phyloP scores from a whole-genome alignment of 2,329 filamentous ascomycete species.

The Pestalotiopsis sp. region DNA sequence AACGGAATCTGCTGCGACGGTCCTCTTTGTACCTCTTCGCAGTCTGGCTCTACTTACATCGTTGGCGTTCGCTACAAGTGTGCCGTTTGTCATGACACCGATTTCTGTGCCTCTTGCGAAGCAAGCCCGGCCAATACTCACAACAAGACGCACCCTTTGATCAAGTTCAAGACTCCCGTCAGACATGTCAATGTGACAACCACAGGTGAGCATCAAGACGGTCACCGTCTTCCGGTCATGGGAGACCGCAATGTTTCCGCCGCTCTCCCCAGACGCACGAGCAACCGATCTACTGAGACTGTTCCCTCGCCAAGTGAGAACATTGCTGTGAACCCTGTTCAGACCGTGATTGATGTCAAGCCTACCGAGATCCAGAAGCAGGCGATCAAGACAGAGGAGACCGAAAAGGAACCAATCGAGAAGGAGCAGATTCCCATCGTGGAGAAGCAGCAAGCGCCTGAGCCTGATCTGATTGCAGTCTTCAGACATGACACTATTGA shows the following conservation, averaged over 20 bases:
- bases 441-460: constrained; percentile 22
- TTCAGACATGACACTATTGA: constrained; percentile 78
- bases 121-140: constrained; percentile 81
- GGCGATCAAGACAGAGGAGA: constrained; percentile 23
- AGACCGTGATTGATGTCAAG: constrained; percentile 74
- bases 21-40: constrained; percentile 72
- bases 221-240: constrained; percentile 66
- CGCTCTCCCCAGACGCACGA: constrained; percentile 29
- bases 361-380: constrained; percentile 49
- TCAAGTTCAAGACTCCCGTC: constrained; percentile 95
- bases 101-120: constrained; percentile 95
- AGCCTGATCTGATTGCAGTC: constrained; percentile 46
- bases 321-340: constrained; percentile 54
- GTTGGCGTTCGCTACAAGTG: constrained; percentile 93
- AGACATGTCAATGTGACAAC: constrained; percentile 87
- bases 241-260: constrained; percentile 58
- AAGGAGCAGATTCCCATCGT: constrained; percentile 18
- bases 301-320: constrained; percentile 49
- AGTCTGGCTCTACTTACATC: constrained; percentile 68
- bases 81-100: constrained; percentile 89
- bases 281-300: constrained; percentile 54
- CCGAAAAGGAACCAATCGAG: constrained; percentile 19
- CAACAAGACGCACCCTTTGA: constrained; percentile 93
- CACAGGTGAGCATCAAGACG: constrained; percentile 72
- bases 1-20: constrained; percentile 93